Percentiles rank a stretch among this genome's conserved stretches.
These are phyloP conservation scores for Penicillium ochrochloron DNA, from an alignment of 495 filamentous ascomycete genomes.

Conservation along the genomic window DNA sequence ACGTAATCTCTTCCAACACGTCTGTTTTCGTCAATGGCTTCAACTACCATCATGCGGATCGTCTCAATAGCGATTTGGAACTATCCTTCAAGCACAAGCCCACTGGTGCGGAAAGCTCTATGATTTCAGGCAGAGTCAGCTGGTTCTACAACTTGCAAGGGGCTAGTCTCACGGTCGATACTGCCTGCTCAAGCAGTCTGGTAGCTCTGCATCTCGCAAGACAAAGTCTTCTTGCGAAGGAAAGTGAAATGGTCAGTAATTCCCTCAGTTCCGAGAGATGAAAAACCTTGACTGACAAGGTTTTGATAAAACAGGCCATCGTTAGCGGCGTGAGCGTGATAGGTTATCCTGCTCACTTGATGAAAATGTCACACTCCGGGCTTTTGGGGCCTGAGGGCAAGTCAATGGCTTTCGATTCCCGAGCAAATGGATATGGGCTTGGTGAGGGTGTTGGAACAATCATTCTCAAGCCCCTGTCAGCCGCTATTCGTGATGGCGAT, in stretches of 20 bases:
- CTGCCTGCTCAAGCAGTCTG: not conserved
- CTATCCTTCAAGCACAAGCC: not conserved
- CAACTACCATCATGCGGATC: not conserved
- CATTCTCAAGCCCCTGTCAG: not conserved
- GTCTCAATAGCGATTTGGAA: not conserved
- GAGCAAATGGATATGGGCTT: not conserved
- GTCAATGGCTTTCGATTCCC: not conserved
- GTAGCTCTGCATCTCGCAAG: not conserved
- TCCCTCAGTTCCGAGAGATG: not conserved
- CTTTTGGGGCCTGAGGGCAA: not conserved
- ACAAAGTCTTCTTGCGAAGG: not conserved
- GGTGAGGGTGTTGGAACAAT: not conserved
- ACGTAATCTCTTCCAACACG: not conserved
- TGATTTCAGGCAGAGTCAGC: not conserved
- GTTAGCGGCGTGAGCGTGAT: not conserved
- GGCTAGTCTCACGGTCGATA: not conserved
- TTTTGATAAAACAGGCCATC: not conserved
- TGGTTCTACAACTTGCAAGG: conserved; percentile 1
- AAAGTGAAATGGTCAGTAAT: not conserved
- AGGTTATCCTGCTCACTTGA: not conserved
- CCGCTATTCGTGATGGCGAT: not conserved
- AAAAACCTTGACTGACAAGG: not conserved
- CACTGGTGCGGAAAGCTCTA: not conserved
- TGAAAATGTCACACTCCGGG: not conserved
- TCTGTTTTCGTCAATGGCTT: not conserved